Conservation (phyloP, 306 rosid species). For the Vigna trinervia region DNA sequence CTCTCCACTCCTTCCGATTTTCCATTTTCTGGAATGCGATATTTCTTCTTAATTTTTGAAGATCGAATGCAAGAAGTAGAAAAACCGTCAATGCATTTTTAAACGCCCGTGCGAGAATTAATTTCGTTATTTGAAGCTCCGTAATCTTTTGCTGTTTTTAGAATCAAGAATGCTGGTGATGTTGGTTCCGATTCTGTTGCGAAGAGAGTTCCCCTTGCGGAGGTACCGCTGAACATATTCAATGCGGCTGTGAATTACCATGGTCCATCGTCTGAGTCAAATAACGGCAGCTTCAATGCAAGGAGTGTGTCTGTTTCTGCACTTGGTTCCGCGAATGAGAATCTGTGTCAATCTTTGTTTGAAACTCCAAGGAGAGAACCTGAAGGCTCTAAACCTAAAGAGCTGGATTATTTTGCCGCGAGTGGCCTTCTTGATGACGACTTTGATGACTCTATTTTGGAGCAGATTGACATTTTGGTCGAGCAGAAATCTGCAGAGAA, state of each 20-base stretch:
- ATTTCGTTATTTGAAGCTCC: slow-evolving; percentile 2
- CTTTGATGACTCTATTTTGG: slow-evolving; percentile 71
- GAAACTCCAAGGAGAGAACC: slow-evolving; percentile 59
- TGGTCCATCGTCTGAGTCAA: neutral
- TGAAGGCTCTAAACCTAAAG: slow-evolving; percentile 29
- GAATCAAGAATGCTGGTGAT: slow-evolving; percentile 48
- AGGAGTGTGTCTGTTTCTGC: slow-evolving; percentile 3
- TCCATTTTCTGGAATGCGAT: neutral
- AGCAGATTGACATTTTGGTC: slow-evolving; percentile 70
- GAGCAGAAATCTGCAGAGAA: slow-evolving; percentile 60
- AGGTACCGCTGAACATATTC: slow-evolving; percentile 51
- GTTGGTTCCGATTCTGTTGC: slow-evolving; percentile 42
- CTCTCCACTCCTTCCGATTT: neutral
- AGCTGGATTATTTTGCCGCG: slow-evolving; percentile 45
- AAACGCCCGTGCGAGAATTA: neutral
- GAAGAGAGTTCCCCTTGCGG: slow-evolving; percentile 67
- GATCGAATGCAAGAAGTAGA: neutral
- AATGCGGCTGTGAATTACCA: slow-evolving; percentile 30
- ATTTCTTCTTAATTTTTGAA: neutral
- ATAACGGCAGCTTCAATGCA: slow-evolving; percentile 5
- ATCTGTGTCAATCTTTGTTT: slow-evolving; percentile 38
- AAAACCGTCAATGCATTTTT: neutral
- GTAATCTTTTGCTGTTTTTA: slow-evolving; percentile 36
- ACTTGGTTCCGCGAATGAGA: slow-evolving; percentile 41
- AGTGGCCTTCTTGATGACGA: slow-evolving; percentile 61